Conservation (phyloP, 1,139 yeast species). For the Candida sp. region DNA sequence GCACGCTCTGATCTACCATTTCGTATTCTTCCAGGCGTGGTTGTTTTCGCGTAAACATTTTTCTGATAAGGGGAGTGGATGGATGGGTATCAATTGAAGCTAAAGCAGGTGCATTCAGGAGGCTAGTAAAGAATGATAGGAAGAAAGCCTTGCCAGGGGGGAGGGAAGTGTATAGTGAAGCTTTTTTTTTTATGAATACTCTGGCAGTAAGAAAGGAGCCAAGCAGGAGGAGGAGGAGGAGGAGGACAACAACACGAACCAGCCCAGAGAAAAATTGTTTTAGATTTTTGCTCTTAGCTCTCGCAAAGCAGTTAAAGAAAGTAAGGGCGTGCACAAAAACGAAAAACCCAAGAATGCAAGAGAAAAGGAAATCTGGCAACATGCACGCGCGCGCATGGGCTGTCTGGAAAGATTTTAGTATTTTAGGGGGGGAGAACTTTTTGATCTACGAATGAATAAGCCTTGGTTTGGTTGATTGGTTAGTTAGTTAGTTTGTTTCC, state of each 20-base stretch:
- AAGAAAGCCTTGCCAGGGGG: too few species aligned
- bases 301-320: not conserved
- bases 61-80: not conserved
- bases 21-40: conserved; percentile 25
- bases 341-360: not conserved
- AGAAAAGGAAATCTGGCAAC: not conserved
- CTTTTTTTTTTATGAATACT: not conserved
- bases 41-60: conserved; percentile 10
- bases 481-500: too few species aligned
- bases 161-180: too few species aligned
- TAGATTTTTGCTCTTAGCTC: not conserved
- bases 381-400: not conserved
- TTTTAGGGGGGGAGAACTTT: too few species aligned
- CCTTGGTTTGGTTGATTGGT: not conserved
- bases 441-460: not conserved
- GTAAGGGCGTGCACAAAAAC: not conserved
- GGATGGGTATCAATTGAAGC: not conserved
- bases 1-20: conserved; percentile 21
- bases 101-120: too few species aligned
- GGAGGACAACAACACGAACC: too few species aligned
- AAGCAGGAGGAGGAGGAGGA: too few species aligned
- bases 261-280: not conserved
- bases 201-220: too few species aligned
- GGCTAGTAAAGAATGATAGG: too few species aligned
- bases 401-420: not conserved